Base-by-base conservation (phyloP, 371 early-diverging fungal species). In the Rhizopus arrhizus region DNA sequence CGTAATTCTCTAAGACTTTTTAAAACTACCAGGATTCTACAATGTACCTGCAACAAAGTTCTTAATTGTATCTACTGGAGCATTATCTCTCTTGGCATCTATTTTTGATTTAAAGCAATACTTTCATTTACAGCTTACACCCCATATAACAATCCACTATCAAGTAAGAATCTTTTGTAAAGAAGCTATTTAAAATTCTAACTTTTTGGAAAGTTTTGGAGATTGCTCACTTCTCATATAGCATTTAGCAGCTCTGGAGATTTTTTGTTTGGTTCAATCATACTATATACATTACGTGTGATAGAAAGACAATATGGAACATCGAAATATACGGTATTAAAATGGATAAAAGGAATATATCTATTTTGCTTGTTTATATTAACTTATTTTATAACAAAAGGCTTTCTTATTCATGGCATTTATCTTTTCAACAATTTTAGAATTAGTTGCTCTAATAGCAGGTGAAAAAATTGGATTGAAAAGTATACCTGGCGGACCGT, bases 241-340 rank as follows among this genome's bases (percentile, higher is more conserved):
- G 84, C 78, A 10, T 91, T 90, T 63, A 68, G 79, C 5, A 87
- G 73, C 45, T 86, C 89, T 9, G 75, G 85, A 0, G 90, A 89
- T 61, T 67, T 90, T 29, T 80, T 92, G 12, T 86, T 88, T 56
- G 90, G 88, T 9, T 72, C 84, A 22, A 57, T 89, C 8, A 61
- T 92, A 41, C 49, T 86, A 12, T 88, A 90, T 65, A 78, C 87
- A 15, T 76, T 89, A 64, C 83, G 91, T 29, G 73, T 85, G 16
- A 77, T 90, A 35, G 92, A 92, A 65, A 87, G 91, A 42, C 87
- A 84, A 28, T 90, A 82, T 75, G 89, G 90, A 13, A 80, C 85
- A 29, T 64, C 77, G 13, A 90, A 90, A 72, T 92, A 85, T 66
- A 81, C 76, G 36, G 87, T 82, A 84, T 51, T 69, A 22, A 43